phyloP scores from a whole-genome alignment of 2,329 filamentous ascomycete genomes.

The Fusarium kyushuense region DNA sequence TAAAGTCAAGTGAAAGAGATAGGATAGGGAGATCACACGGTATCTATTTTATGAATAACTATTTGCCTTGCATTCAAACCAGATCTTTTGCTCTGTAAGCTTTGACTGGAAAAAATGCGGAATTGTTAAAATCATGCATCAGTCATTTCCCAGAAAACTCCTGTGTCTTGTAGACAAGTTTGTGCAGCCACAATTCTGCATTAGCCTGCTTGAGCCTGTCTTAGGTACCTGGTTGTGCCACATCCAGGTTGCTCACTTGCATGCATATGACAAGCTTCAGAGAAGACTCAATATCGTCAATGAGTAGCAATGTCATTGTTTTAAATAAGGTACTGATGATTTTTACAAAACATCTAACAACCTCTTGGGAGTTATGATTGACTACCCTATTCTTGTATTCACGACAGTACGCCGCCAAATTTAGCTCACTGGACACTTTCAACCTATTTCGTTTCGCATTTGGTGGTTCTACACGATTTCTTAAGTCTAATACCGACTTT shows the following conservation, averaged over 20 bases:
- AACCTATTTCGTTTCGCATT: slow-evolving; percentile 37
- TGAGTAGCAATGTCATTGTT: neutral
- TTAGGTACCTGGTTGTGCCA: neutral
- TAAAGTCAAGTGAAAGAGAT: neutral
- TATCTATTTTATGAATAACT: neutral
- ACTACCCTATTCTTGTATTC: neutral
- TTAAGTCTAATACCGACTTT: too few species aligned
- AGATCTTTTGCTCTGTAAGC: neutral
- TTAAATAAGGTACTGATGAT: neutral
- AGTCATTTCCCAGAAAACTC: neutral
- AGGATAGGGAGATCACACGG: neutral
- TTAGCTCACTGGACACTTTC: neutral
- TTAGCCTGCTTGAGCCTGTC: neutral
- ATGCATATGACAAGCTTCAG: neutral
- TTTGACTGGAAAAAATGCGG: neutral
- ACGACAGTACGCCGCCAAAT: neutral
- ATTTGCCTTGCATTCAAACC: neutral
- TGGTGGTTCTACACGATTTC: too few species aligned
- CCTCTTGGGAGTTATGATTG: neutral
- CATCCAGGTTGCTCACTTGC: neutral
- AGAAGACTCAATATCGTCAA: neutral
- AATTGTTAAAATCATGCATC: neutral
- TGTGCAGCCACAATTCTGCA: neutral
- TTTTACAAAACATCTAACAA: neutral
- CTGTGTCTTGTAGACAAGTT: neutral